These are phyloP conservation scores for Aechmea fasciata DNA, from an alignment of 176 grass and related monocot genomes.

Conservation along the genomic window DNA sequence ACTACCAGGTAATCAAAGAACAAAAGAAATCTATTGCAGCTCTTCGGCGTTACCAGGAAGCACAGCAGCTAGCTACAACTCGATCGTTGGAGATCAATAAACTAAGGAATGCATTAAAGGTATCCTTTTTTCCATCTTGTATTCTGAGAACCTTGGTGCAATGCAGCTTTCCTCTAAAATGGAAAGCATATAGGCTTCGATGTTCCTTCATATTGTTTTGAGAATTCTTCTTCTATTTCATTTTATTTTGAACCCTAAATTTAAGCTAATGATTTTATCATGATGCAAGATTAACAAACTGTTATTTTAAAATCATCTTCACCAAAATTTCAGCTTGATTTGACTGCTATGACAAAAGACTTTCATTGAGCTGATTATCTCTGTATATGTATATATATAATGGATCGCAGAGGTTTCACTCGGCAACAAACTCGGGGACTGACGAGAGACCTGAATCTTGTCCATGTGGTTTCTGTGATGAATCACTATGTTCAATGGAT, in stretches of 20 bases:
- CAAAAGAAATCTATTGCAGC: constrained; percentile 43
- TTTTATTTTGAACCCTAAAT: background rate
- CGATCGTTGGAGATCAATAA: constrained; percentile 62
- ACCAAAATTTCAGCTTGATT: background rate
- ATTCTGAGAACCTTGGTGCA: background rate
- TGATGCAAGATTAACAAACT: background rate
- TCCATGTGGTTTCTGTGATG: constrained; percentile 40
- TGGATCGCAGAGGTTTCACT: constrained; percentile 24
- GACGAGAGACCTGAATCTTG: constrained; percentile 30
- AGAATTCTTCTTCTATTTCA: too few relatives aligned
- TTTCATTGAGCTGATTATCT: background rate
- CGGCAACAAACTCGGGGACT: background rate
- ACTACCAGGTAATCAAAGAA: constrained; percentile 51
- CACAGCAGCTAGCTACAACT: constrained; percentile 42
- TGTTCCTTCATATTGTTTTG: too few relatives aligned
- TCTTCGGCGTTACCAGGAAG: constrained; percentile 52
- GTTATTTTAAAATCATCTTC: background rate
- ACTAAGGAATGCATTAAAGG: constrained; percentile 58
- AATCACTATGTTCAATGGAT: constrained; percentile 36
- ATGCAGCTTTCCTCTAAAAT: too few relatives aligned
- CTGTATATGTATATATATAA: background rate
- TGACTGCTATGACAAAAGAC: background rate
- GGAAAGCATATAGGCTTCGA: too few relatives aligned
- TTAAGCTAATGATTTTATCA: background rate
- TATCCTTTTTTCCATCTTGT: constrained; percentile 15